phyloP scores from a whole-genome alignment of 176 grass and related monocot species.

The Lolium rigidum region DNA sequence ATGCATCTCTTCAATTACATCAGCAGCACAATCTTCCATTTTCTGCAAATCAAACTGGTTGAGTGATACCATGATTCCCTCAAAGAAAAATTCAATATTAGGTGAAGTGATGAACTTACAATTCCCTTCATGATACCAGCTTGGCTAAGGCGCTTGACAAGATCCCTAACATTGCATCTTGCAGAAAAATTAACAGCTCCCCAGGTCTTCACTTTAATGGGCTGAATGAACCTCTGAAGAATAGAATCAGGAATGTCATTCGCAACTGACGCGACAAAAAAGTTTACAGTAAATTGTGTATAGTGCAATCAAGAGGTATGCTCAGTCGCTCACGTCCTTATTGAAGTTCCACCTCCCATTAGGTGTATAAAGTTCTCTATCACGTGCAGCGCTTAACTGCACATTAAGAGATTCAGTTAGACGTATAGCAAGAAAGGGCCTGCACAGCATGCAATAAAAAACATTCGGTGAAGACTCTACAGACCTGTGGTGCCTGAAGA shows the following conservation, averaged over 20 bases:
- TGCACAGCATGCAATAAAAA: not conserved
- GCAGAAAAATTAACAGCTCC: constrained; percentile 30
- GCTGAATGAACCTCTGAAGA: constrained; percentile 47
- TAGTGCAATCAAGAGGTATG: constrained; percentile 10
- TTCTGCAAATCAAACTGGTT: constrained; percentile 36
- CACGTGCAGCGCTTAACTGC: constrained; percentile 59
- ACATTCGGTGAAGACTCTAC: not conserved
- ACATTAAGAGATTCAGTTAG: constrained; percentile 8
- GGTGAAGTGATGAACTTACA: constrained; percentile 33
- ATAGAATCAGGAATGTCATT: constrained; percentile 2
- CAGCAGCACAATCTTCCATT: constrained; percentile 26
- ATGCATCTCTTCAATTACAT: constrained; percentile 48
- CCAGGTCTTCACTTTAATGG: constrained; percentile 41
- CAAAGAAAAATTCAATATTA: not conserved
- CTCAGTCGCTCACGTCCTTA: not conserved
- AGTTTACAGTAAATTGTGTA: not conserved
- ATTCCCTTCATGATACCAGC: constrained; percentile 58
- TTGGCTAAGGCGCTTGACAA: constrained; percentile 40
- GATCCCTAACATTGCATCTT: constrained; percentile 19
- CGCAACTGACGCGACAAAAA: not conserved
- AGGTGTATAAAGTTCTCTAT: constrained; percentile 31
- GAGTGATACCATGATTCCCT: not conserved
- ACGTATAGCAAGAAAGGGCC: not conserved
- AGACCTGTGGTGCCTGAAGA: constrained; percentile 58
- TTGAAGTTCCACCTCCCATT: constrained; percentile 27